Evolutionary conservation across 768 basidiomycete species (phyloP).

Genomic region (Mycena galericulata): DNA sequence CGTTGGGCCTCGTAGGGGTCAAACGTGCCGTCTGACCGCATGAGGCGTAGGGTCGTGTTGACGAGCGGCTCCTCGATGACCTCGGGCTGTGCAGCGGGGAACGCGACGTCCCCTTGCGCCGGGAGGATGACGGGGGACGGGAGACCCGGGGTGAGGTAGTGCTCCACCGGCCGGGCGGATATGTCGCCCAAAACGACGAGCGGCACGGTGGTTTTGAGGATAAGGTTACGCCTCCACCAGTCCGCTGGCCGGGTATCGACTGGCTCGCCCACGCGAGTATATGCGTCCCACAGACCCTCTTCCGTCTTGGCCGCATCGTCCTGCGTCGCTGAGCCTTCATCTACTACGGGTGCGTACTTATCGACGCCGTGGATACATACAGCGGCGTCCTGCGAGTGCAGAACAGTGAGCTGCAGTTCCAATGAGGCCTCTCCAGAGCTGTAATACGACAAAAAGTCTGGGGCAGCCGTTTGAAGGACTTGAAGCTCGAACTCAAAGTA

Average conservation of each 20-base stretch:
- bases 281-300: slow-evolving; percentile 21
- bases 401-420: background rate
- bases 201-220: background rate
- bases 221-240: background rate
- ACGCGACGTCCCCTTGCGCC: background rate
- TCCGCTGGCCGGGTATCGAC: background rate
- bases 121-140: background rate
- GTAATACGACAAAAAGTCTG: slow-evolving; percentile 21
- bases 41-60: slow-evolving; percentile 11
- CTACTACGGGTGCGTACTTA: no score
- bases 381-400: slow-evolving; percentile 9
- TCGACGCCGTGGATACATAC: background rate
- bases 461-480: background rate
- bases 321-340: no score
- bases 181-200: slow-evolving; percentile 5
- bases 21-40: slow-evolving; percentile 2
- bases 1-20: background rate
- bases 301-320: slow-evolving; percentile 3
- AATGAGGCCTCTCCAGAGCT: background rate
- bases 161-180: background rate
- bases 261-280: slow-evolving; percentile 2
- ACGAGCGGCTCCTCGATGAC: slow-evolving; percentile 5
- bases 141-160: slow-evolving; percentile 15
- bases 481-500: slow-evolving; percentile 16
- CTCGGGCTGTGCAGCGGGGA: background rate